Evolutionary conservation across 1,139 yeast species (phyloP), one percentile per base, ranked within the genome.

Genomic region (Geotrichum histeridarum): DNA sequence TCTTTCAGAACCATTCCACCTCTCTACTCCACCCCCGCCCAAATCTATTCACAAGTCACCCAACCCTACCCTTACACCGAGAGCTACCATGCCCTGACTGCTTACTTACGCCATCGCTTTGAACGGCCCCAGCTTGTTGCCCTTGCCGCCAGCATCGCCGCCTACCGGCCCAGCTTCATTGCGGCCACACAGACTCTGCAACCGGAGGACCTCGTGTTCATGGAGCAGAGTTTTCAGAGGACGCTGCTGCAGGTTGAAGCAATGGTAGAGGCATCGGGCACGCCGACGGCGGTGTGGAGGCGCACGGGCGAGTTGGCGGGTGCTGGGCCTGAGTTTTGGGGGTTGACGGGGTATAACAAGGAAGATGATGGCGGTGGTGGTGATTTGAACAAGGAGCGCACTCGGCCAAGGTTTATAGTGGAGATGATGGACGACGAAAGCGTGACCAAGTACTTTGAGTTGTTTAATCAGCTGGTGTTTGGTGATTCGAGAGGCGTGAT

Each of bases 251-350:
- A 94, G 57, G 90, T 89, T 68, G 93, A 89, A 60, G 86, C 83
- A 65, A 85, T 87, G 66, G 84, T 91, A 33, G 78, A 82, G 27
- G 81, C 85, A 27, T 83, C 90, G 45, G 97, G 97, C 0, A 91
- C 97, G 0, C 98, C 98, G 0, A 90, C 96, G 0, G 81, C 91
- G 37, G 93, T 90, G 11, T 91, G 97, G 97, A 74, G 98, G 62
- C 76, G 98, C 54, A 90, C 96, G 1, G 95, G 96, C 6, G 96
- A 91, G 67, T 86, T 91, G n/a, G 94, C 95, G 0, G 91, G 89
- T 60, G 95, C 90, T 2, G 95, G 95, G 15, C 86, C 85, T 61
- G 98, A 91, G 68, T 91, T 91, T 66, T 85, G 94, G 62, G 77
- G 86, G 5, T 72, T 91, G 35, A 88, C 96, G 0, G 96, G 0